Evolutionary conservation across 2,329 filamentous ascomycete species (phyloP).

Genomic region (Colletotrichum sp.): DNA sequence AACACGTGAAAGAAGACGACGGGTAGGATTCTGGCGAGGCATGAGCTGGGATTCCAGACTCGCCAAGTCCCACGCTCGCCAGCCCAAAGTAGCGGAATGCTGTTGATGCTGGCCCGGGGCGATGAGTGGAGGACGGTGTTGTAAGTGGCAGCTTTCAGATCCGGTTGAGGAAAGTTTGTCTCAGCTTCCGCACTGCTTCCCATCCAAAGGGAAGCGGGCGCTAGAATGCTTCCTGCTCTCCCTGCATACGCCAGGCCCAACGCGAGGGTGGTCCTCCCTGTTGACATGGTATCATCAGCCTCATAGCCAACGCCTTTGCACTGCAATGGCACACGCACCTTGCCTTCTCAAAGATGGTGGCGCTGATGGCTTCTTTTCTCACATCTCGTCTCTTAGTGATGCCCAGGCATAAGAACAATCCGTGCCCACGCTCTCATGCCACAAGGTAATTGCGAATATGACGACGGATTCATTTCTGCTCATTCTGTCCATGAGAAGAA

Average conservation of each 20-base stretch:
- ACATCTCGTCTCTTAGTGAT: neutral
- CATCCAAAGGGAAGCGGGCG: neutral
- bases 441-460: neutral
- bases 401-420: neutral
- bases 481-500: neutral
- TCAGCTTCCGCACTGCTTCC: neutral
- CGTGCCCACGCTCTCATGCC: neutral
- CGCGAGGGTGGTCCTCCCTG: neutral
- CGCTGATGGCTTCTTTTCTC: neutral
- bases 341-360: neutral
- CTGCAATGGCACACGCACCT: neutral
- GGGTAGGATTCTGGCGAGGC: neutral
- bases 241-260: neutral
- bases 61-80: neutral
- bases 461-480: neutral
- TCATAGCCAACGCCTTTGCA: neutral
- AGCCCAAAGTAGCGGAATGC: neutral
- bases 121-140: neutral
- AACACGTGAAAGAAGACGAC: neutral
- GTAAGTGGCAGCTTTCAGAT: neutral
- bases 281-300: neutral
- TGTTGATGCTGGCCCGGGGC: neutral
- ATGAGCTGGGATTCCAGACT: neutral
- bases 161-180: neutral
- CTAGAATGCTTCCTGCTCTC: neutral